Evolutionary conservation across 306 rosid species (phyloP).

Genomic region (Hippophae gyantsensis): DNA sequence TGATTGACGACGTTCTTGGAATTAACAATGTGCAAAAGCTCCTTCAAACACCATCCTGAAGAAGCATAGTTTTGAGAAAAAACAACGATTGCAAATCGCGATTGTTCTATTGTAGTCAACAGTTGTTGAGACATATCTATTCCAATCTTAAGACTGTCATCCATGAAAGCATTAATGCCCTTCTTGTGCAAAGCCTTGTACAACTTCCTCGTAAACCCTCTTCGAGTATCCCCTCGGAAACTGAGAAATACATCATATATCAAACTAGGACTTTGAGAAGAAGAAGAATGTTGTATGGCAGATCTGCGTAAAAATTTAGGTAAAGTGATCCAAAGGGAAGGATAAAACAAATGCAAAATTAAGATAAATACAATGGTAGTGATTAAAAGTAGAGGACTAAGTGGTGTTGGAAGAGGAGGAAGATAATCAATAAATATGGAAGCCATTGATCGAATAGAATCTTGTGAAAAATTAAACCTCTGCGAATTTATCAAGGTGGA

Average conservation of each 20-base stretch:
- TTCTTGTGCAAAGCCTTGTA: background rate
- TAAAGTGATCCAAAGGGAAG: too few species aligned
- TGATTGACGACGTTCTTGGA: background rate
- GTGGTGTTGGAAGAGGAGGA: too few species aligned
- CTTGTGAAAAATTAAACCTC: too few species aligned
- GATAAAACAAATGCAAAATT: too few species aligned
- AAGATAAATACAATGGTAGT: too few species aligned
- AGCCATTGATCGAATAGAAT: too few species aligned
- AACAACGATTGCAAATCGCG: background rate
- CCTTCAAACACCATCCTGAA: background rate
- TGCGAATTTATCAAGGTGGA: too few species aligned
- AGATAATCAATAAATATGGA: too few species aligned
- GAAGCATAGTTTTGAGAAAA: background rate
- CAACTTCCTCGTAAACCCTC: background rate
- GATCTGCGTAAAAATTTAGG: too few species aligned
- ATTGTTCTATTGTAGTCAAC: background rate
- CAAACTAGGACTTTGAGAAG: background rate
- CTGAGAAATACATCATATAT: constrained; percentile 9
- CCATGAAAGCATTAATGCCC: background rate
- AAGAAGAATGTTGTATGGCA: background rate
- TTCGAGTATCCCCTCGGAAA: constrained; percentile 3
- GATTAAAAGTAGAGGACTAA: too few species aligned
- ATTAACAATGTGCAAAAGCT: constrained; percentile 1
- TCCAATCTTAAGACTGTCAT: constrained; percentile 1
- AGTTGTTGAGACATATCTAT: background rate